Conservation (phyloP, 352 stramenopile genomes). For the Phytophthora podocarpi region DNA sequence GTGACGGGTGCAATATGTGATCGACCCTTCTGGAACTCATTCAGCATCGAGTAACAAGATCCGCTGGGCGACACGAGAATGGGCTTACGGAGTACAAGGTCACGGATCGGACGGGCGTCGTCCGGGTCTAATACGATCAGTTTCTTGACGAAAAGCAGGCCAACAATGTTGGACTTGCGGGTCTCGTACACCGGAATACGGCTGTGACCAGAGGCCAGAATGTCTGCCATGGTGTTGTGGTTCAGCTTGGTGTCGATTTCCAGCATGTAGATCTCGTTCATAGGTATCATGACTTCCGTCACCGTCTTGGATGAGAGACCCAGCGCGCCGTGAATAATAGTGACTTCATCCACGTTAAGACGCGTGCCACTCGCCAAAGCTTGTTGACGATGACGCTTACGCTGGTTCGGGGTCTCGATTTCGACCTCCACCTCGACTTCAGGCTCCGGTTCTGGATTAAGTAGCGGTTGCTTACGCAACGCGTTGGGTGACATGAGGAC, state of each 20-base stretch:
- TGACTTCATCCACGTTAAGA: constrained; percentile 87
- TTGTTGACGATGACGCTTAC: constrained; percentile 35
- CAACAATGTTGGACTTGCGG: constrained; percentile 77
- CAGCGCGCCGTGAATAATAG: constrained; percentile 92
- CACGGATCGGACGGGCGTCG: constrained; percentile 61
- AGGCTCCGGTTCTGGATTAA: constrained; percentile 28
- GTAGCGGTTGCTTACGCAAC: constrained; percentile 28
- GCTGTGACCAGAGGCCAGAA: constrained; percentile 86
- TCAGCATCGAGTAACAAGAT: constrained; percentile 90
- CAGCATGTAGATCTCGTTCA: constrained; percentile 87
- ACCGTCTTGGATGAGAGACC: constrained; percentile 86
- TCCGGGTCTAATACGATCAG: constrained; percentile 90
- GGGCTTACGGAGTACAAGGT: constrained; percentile 71
- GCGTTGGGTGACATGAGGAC: constrained; percentile 30
- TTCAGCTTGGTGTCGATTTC: constrained; percentile 77
- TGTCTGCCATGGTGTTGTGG: constrained; percentile 71
- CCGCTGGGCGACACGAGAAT: constrained; percentile 80
- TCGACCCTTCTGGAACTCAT: constrained; percentile 91
- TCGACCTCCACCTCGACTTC: constrained; percentile 19
- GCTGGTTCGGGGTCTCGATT: constrained; percentile 19
- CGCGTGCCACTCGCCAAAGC: constrained; percentile 44
- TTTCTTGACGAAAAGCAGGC: constrained; percentile 88
- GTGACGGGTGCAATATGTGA: constrained; percentile 87
- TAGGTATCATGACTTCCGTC: constrained; percentile 87
- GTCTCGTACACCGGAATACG: constrained; percentile 90